Evolutionary conservation across 306 rosid genomes (phyloP).

Genomic region (Glycine tomentella): DNA sequence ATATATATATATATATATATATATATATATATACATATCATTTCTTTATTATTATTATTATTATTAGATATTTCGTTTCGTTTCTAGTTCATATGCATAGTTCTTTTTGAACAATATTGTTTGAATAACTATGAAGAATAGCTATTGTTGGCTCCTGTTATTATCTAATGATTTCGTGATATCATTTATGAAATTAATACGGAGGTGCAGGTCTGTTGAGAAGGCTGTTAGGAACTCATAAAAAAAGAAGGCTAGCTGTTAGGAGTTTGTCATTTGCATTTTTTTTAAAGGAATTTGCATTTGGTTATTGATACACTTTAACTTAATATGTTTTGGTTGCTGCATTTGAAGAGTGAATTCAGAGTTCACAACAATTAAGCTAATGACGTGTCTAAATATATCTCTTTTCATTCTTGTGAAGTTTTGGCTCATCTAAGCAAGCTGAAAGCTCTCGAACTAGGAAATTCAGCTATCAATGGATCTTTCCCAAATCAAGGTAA

Average conservation of each 20-base stretch:
- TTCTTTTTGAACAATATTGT: too few species aligned
- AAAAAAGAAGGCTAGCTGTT: too few species aligned
- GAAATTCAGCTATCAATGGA: neutral
- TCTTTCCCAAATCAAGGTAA: neutral
- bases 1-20: too few species aligned
- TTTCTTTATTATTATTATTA: neutral
- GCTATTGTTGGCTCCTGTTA: neutral
- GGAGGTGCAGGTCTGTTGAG: neutral
- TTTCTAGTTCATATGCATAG: too few species aligned
- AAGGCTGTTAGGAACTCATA: too few species aligned
- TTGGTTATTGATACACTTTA: too few species aligned
- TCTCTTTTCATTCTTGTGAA: neutral
- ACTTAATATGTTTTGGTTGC: neutral
- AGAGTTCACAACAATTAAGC: neutral
- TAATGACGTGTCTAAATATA: neutral
- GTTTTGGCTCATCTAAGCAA: slow-evolving; percentile 13
- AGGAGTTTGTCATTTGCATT: too few species aligned
- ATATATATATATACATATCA: neutral
- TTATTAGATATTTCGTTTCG: neutral
- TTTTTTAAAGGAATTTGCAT: too few species aligned
- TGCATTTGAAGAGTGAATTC: neutral
- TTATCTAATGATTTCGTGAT: too few species aligned
- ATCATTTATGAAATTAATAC: neutral
- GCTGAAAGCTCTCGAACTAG: neutral
- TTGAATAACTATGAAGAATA: neutral